A percentile compares a stretch with the other conserved stretches of the same genome.
Evolutionary conservation across 2,329 filamentous ascomycete genomes (phyloP).

Genomic region (Rasamsonia emersonii): DNA sequence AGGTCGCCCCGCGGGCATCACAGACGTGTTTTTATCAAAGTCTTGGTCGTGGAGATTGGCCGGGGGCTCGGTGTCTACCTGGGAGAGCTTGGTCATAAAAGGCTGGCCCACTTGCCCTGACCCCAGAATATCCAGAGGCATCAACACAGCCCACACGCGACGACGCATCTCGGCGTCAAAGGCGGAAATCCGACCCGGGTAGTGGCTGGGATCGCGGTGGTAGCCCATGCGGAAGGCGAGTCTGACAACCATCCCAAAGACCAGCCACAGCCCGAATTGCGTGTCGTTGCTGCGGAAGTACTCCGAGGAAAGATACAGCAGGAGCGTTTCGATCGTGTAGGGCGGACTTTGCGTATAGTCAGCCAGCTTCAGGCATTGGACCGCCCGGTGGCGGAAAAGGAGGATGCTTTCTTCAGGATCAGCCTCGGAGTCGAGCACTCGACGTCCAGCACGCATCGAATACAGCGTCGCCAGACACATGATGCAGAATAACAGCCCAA

Average conservation of each 20-base stretch:
- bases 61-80: slow-evolving; percentile 52
- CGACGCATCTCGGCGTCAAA: slow-evolving; percentile 49
- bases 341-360: slow-evolving; percentile 21
- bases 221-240: slow-evolving; percentile 56
- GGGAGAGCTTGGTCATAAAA: slow-evolving; percentile 50
- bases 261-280: slow-evolving; percentile 46
- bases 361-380: slow-evolving; percentile 21
- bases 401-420: slow-evolving; percentile 17
- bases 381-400: slow-evolving; percentile 41
- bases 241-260: slow-evolving; percentile 47
- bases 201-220: slow-evolving; percentile 49
- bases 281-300: slow-evolving; percentile 22
- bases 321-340: slow-evolving; percentile 23
- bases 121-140: slow-evolving; percentile 52
- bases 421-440: slow-evolving; percentile 10
- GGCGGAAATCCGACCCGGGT: slow-evolving; percentile 43
- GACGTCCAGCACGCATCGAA: slow-evolving; percentile 15
- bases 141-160: slow-evolving; percentile 31
- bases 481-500: slow-evolving; percentile 19
- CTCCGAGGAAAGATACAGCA: slow-evolving; percentile 19
- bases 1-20: slow-evolving; percentile 47
- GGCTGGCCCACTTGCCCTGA: slow-evolving; percentile 59
- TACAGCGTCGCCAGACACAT: slow-evolving; percentile 18
- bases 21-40: slow-evolving; percentile 42
- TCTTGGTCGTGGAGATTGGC: slow-evolving; percentile 54